Evolutionary conservation across 2,329 filamentous ascomycete species (phyloP), one percentile per base, ranked within the genome.

Genomic region (Zelopaecilomyces penicillatus): DNA sequence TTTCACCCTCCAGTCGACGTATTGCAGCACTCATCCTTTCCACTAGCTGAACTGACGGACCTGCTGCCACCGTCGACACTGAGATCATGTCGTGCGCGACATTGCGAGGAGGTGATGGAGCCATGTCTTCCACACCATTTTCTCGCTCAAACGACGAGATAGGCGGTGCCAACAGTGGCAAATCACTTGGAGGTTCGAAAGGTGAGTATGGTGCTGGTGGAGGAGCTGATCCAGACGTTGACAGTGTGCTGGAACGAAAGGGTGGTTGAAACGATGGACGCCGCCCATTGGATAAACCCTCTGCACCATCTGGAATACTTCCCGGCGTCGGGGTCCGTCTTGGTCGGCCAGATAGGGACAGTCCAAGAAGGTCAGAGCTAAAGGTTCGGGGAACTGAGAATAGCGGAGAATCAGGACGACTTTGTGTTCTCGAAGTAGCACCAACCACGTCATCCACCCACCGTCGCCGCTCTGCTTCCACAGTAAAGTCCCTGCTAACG

Each of bases 11-110:
- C 0, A 98, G 73, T 5, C 91, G 80, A 7, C 93, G 85, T 37
- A 98, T 90, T 0, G 89, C 87, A 3, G 90, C 87, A 58, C 87
- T 94, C 87, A 98, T 95, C 43, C 91, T 80, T 66, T 97, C 93
- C 11, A 98, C 90, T 1, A 98, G 78, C 65, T 97, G 91, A 1
- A 98, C 91, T 0, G 85, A 91, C 0, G 93, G 93, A 0, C 93
- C 93, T 0, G 91, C 90, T 0, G 83, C 91, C 6, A 88, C 85
- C 0, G 91, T 96, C 1, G 89, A 95, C 5, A 87, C 86, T 2
- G 87, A 94, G 30, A 93, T 78, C 69, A 95, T 85, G 57, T 95
- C 90, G 54, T 89, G 85, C 47, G 86, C 76, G 5, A 84, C 80
- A 47, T 83, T 81, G 34, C 80, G 80, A 1, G 82, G 82, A 3